Conservation (phyloP, 2,329 filamentous ascomycete genomes). For the Scorias spongiosa region DNA sequence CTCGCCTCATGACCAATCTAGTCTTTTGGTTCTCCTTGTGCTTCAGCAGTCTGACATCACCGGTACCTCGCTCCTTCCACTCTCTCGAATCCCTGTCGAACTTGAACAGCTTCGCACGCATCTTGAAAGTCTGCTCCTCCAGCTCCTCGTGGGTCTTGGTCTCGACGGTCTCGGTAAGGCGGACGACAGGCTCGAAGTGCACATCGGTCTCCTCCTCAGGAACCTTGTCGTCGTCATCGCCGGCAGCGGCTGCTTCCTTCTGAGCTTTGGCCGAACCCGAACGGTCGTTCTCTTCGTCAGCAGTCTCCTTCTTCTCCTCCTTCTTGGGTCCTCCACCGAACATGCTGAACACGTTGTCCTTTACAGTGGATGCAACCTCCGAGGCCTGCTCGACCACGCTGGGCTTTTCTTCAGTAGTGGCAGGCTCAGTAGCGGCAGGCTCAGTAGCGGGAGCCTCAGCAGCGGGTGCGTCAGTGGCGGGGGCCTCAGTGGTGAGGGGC, state of each 20-base stretch:
- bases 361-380: slow-evolving; percentile 25
- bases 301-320: slow-evolving; percentile 67
- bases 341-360: slow-evolving; percentile 78
- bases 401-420: slow-evolving; percentile 24
- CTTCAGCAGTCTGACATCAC: slow-evolving; percentile 90
- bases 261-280: slow-evolving; percentile 58
- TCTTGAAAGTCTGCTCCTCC: slow-evolving; percentile 97
- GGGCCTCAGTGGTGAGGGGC: slow-evolving; percentile 17
- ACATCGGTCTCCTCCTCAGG: slow-evolving; percentile 62
- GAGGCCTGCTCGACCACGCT: slow-evolving; percentile 22
- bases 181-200: slow-evolving; percentile 93
- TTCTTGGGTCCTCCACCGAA: slow-evolving; percentile 96
- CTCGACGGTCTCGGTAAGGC: slow-evolving; percentile 91
- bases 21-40: slow-evolving; percentile 99
- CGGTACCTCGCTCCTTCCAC: slow-evolving; percentile 98
- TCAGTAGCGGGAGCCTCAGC: slow-evolving; percentile 24
- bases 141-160: slow-evolving; percentile 96
- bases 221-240: slow-evolving; percentile 21
- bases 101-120: slow-evolving; percentile 99
- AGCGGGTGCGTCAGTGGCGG: slow-evolving; percentile 25
- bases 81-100: slow-evolving; percentile 83
- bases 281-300: slow-evolving; percentile 69
- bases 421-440: slow-evolving; percentile 23
- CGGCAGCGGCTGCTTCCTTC: slow-evolving; percentile 44
- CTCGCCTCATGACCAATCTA: slow-evolving; percentile 90